Conservation (phyloP, 2,329 filamentous ascomycete species). For the Mycosphaerella sp. region DNA sequence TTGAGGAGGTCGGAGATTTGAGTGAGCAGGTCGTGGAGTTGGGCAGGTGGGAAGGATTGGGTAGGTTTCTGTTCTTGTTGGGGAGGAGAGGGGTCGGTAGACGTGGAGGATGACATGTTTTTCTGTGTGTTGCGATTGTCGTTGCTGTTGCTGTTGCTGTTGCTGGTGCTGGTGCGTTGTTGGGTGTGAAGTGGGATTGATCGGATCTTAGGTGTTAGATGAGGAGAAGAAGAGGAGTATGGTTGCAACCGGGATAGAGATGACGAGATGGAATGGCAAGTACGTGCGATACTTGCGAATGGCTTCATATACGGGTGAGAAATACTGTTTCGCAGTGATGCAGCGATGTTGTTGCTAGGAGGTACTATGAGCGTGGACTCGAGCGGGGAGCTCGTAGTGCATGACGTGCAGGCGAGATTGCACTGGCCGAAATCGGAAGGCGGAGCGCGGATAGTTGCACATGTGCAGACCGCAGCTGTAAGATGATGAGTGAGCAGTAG, state of each 20-base stretch:
- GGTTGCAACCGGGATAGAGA: not conserved
- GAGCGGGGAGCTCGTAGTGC: not conserved
- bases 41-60: slow-evolving; percentile 36
- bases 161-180: not conserved
- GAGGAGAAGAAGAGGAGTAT: not conserved
- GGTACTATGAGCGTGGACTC: too few species aligned
- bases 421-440: not conserved
- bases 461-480: too few species aligned
- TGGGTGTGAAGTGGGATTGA: not conserved
- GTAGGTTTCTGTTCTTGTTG: slow-evolving; percentile 3
- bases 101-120: slow-evolving; percentile 5
- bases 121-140: not conserved
- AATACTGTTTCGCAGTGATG: not conserved
- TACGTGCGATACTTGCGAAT: not conserved
- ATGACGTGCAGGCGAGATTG: not conserved
- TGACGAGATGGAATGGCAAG: not conserved
- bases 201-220: not conserved
- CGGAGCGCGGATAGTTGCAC: not conserved
- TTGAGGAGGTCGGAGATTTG: slow-evolving; percentile 51
- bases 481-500: too few species aligned
- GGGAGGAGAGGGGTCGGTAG: slow-evolving; percentile 2
- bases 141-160: not conserved
- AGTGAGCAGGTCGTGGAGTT: slow-evolving; percentile 39
- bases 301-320: not conserved
- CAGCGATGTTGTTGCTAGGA: not conserved